These are phyloP conservation scores for Ogataea naganishii DNA, from an alignment of 805 yeast genomes.

Conservation along the genomic window DNA sequence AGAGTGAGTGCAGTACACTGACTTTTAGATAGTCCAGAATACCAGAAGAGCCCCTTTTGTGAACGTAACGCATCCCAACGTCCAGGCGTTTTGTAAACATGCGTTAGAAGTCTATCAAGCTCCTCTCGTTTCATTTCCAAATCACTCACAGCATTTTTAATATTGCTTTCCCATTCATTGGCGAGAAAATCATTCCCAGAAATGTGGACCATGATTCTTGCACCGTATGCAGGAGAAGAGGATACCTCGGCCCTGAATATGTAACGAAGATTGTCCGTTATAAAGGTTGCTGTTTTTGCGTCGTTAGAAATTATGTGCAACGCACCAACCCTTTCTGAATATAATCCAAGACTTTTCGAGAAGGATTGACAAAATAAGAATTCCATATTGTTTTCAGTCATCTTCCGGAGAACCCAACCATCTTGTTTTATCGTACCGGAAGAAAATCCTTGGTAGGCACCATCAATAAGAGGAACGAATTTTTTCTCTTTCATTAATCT, in stretches of 20 bases:
- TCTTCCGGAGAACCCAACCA: slow-evolving; percentile 34
- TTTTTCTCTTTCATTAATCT: slow-evolving; percentile 44
- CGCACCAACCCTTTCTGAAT: slow-evolving; percentile 88
- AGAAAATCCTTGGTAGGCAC: slow-evolving; percentile 88
- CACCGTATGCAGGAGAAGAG: slow-evolving; percentile 39
- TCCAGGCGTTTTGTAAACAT: slow-evolving; percentile 32
- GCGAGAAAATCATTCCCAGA: slow-evolving; percentile 17
- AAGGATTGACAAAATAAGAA: slow-evolving; percentile 71
- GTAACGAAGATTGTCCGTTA: slow-evolving; percentile 20
- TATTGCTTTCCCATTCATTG: slow-evolving; percentile 28
- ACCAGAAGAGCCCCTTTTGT: slow-evolving; percentile 38
- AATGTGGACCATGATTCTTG: slow-evolving; percentile 29
- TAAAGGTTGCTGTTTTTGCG: slow-evolving; percentile 2
- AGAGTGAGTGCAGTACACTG: slow-evolving; percentile 25
- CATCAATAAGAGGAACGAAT: slow-evolving; percentile 70
- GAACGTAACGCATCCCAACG: slow-evolving; percentile 28
- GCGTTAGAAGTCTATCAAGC: slow-evolving; percentile 21
- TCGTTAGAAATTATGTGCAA: slow-evolving; percentile 34
- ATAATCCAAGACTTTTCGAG: slow-evolving; percentile 82
- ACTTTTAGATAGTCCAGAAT: slow-evolving; percentile 26
- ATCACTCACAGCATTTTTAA: slow-evolving; percentile 22
- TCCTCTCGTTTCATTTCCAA: slow-evolving; percentile 23
- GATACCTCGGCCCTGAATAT: slow-evolving; percentile 33
- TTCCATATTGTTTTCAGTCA: slow-evolving; percentile 33
- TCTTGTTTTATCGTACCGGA: slow-evolving; percentile 70